Evolutionary conservation across 345 rosid genomes (phyloP).

Genomic region (Jatropha curcas): DNA sequence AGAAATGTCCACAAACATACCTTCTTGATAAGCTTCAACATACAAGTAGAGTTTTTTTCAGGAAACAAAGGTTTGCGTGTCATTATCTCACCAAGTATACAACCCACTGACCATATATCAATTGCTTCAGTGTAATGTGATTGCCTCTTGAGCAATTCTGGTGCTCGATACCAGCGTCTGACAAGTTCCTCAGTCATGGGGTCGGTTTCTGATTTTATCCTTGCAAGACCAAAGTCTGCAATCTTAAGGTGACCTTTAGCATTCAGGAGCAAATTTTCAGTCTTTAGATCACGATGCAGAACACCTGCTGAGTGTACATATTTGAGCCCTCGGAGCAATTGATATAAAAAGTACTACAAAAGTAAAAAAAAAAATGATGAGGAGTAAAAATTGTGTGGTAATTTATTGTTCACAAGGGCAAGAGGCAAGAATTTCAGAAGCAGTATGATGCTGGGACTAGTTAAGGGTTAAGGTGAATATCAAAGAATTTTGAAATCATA

Average conservation of each 20-base stretch:
- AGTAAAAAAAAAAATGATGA: too few species aligned
- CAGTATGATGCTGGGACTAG: too few species aligned
- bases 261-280: conserved; percentile 88
- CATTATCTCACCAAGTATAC: conserved; percentile 93
- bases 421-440: too few species aligned
- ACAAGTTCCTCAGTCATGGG: conserved; percentile 98
- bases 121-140: conserved; percentile 98
- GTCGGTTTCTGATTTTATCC: conserved; percentile 98
- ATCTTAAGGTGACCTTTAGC: conserved; percentile 93
- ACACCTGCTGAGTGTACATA: conserved; percentile 92
- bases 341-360: conserved; percentile 92
- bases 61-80: conserved; percentile 88
- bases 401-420: too few species aligned
- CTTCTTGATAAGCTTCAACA: conserved; percentile 90
- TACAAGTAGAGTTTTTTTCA: conserved; percentile 93
- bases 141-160: conserved; percentile 93
- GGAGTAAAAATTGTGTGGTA: conserved; percentile 4
- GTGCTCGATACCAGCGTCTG: conserved; percentile 98
- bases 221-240: conserved; percentile 95
- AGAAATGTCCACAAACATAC: conserved; percentile 40
- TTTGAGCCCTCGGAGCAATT: conserved; percentile 90
- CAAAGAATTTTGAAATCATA: too few species aligned
- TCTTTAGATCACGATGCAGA: conserved; percentile 93
- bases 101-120: conserved; percentile 99
- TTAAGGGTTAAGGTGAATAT: too few species aligned